Base-by-base conservation (phyloP, 129 eudicot species). In the Chrysanthemum makinoi region DNA sequence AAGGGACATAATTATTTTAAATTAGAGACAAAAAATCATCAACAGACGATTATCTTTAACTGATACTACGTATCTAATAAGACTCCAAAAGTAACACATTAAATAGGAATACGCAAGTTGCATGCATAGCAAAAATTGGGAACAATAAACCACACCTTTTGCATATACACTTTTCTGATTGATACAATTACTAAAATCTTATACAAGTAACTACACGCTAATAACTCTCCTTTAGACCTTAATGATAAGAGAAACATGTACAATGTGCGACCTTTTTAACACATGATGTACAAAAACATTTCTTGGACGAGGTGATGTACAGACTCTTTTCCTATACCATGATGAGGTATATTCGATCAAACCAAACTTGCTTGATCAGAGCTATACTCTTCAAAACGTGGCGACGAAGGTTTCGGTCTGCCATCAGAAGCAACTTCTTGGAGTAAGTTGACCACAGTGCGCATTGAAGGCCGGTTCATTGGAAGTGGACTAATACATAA, bases 381-480 rank as follows among this genome's bases (percentile, higher is more conserved):
- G 54, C 48, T 52, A 76, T 79, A 79, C 65, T 83, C 76, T 35
- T 55, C 81, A 48, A 68, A 78, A 56, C 74, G 68, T 24, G 89
- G 87, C 17, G 85, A 74, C 6, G 70, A 68, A 33, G 60, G 22
- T 52, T 30, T 75, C 62, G 74, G 73, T 81, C 71, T 78, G 48
- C 10, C 66, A 26, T 72, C 76, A 18, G 76, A 67, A 1, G 57
- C 71, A 43, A 79, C 78, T 72, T 89, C 95, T 73, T 75, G 88
- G 66, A 93, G 86, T 90, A 87, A 78, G 53, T 85, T 83, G 51
- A 89, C 98, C 24, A 89, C 90, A 39, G 87, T 73, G 15, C 96
- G 84, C 98, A 93, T 89, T 1, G 98, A 89, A 24, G 98, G 98
- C 10, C 98, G 96, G 60, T 85, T 85, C 26, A 81, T 76, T 3